Conservation (phyloP, 2,329 filamentous ascomycete species). For the Pezicula neosporulosa region DNA sequence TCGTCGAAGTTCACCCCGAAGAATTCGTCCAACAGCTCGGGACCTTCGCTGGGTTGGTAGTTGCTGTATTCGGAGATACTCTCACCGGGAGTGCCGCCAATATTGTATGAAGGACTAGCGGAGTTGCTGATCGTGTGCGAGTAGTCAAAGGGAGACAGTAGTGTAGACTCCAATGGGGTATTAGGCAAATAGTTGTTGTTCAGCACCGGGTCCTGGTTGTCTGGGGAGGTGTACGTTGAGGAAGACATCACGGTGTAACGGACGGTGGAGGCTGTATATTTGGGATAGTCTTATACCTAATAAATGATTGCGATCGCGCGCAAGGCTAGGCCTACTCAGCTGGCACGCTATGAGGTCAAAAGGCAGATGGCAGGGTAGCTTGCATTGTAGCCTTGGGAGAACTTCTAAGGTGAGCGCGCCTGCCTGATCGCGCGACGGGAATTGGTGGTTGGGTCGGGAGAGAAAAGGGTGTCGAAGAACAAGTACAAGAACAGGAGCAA, state of each 20-base stretch:
- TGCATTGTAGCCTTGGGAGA: neutral
- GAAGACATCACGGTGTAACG: slow-evolving; percentile 27
- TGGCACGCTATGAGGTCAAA: neutral
- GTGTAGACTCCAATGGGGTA: slow-evolving; percentile 15
- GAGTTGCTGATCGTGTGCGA: slow-evolving; percentile 25
- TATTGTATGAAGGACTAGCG: slow-evolving; percentile 23
- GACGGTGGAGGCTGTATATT: slow-evolving; percentile 19
- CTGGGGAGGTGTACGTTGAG: slow-evolving; percentile 17
- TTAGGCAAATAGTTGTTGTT: slow-evolving; percentile 16
- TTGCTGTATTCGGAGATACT: slow-evolving; percentile 25
- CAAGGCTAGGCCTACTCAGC: slow-evolving; percentile 8
- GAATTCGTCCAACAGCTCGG: slow-evolving; percentile 26
- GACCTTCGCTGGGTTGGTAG: slow-evolving; percentile 25
- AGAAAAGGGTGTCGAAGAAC: no score
- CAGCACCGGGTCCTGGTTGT: slow-evolving; percentile 17
- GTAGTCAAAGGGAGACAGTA: slow-evolving; percentile 22
- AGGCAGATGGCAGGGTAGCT: neutral
- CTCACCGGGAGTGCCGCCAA: slow-evolving; percentile 22
- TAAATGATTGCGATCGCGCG: slow-evolving; percentile 8
- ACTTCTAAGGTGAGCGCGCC: neutral
- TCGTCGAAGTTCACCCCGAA: slow-evolving; percentile 30
- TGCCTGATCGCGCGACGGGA: no score
- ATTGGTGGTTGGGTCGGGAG: no score
- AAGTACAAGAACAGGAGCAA: no score
- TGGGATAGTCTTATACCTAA: slow-evolving; percentile 12